A percentile compares a stretch with the other conserved stretches of the same genome.
These are phyloP conservation scores for Cyclotella baltica DNA, from an alignment of 108 stramenopile species.

Conservation along the genomic window DNA sequence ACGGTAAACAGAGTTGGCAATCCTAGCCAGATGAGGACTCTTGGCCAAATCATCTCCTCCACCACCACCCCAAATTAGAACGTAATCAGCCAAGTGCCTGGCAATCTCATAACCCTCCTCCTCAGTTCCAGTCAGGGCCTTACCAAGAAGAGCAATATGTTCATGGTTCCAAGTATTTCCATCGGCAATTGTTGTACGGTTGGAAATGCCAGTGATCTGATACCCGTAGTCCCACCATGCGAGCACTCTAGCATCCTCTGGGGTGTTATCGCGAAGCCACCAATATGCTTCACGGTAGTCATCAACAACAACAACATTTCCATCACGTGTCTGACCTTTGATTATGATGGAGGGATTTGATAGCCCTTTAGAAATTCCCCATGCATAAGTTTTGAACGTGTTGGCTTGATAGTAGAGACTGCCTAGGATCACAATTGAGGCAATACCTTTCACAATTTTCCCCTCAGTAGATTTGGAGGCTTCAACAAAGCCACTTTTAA, in stretches of 20 bases:
- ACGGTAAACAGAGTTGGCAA: conserved; percentile 97
- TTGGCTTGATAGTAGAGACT: conserved; percentile 61
- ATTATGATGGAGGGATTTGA: conserved; percentile 94
- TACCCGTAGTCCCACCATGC: conserved; percentile 98
- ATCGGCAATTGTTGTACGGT: conserved; percentile 97
- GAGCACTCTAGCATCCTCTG: conserved; percentile 94
- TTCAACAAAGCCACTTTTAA: conserved; percentile 59
- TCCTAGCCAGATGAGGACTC: conserved; percentile 94
- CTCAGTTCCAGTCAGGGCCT: conserved; percentile 86
- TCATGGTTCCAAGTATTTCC: conserved; percentile 99
- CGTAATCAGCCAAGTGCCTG: conserved; percentile 95
- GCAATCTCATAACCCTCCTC: conserved; percentile 95
- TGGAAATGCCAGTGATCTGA: conserved; percentile 95
- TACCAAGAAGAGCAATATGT: conserved; percentile 98
- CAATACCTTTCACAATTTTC: conserved; percentile 65
- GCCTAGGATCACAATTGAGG: conserved; percentile 57
- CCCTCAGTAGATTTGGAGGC: conserved; percentile 79
- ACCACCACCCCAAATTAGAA: conserved; percentile 95
- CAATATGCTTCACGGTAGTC: conserved; percentile 99
- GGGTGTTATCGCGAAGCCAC: conserved; percentile 98
- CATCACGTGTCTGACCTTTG: conserved; percentile 84
- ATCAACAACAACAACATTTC: conserved; percentile 87
- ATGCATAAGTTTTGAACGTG: conserved; percentile 74
- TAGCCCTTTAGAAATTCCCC: conserved; percentile 70
- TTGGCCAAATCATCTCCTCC: conserved; percentile 97